phyloP scores from a whole-genome alignment of 257 asterid species.

The Salvia miltiorrhiza region DNA sequence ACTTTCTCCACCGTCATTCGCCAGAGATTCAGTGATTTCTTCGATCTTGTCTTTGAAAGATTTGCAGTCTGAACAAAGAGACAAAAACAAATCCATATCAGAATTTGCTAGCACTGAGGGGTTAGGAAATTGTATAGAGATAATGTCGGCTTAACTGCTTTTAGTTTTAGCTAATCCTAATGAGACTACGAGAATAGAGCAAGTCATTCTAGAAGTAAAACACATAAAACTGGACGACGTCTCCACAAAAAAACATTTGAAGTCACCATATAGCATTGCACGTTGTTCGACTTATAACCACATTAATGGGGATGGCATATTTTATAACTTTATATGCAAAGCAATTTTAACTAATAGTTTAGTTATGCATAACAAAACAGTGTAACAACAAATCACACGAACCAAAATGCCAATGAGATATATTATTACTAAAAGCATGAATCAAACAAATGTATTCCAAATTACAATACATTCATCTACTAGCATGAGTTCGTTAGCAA shows the following conservation, averaged over 20 bases:
- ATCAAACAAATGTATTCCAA: neutral
- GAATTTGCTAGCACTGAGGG: neutral
- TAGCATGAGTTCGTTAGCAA: neutral
- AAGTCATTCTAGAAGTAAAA: neutral
- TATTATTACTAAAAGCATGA: neutral
- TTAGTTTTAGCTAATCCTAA: neutral
- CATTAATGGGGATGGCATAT: neutral
- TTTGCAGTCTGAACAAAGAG: constrained; percentile 58
- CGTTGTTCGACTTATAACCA: neutral
- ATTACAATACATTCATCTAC: neutral
- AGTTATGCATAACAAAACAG: neutral
- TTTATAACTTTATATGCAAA: neutral
- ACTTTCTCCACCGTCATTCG: constrained; percentile 33
- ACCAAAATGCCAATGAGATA: neutral
- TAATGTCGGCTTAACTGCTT: neutral
- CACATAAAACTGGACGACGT: neutral
- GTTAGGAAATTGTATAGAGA: neutral
- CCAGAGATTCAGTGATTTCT: constrained; percentile 64
- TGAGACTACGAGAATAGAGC: neutral
- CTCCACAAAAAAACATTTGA: neutral
- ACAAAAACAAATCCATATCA: neutral
- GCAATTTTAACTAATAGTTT: neutral
- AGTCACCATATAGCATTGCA: neutral
- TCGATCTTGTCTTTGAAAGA: constrained; percentile 65
- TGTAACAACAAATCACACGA: neutral